Evolutionary conservation across 106 monocot genomes (phyloP).

Genomic region (Amphibolis antarctica): DNA sequence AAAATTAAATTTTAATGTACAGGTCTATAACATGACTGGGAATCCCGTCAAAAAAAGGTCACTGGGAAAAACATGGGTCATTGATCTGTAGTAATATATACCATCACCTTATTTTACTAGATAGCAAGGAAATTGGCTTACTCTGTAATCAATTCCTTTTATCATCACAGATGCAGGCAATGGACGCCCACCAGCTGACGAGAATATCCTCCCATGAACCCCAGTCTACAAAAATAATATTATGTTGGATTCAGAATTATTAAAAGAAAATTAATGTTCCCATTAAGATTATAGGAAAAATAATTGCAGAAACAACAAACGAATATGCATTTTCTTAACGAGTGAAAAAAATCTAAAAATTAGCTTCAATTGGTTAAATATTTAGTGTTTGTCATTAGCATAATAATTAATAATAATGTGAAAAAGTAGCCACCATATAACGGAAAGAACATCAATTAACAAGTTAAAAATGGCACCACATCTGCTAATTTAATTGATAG

Average conservation of each 20-base stretch:
- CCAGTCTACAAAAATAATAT: slow-evolving; percentile 41
- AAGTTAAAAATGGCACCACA: no score
- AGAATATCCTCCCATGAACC: slow-evolving; percentile 79
- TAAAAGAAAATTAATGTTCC: not conserved
- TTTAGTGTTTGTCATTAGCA: no score
- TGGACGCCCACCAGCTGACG: slow-evolving; percentile 59
- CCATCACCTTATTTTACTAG: no score
- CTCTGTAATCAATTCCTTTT: slow-evolving; percentile 59
- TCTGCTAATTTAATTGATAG: no score
- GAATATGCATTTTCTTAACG: not conserved
- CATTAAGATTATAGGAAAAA: not conserved
- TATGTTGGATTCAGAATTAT: not conserved
- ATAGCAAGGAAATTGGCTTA: slow-evolving; percentile 18
- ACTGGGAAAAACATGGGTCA: not conserved
- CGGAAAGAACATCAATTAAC: no score
- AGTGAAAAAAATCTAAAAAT: no score
- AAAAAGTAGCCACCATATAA: no score
- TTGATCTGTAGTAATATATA: not conserved
- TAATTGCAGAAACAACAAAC: not conserved
- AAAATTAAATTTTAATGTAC: no score
- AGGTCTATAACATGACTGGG: no score
- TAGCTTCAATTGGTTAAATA: no score
- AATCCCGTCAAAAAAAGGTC: no score
- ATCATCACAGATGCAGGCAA: slow-evolving; percentile 64
- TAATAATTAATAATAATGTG: no score